Base-by-base conservation (phyloP, 192 early-diverging fungal species). In the Backusella liffmaniae region DNA sequence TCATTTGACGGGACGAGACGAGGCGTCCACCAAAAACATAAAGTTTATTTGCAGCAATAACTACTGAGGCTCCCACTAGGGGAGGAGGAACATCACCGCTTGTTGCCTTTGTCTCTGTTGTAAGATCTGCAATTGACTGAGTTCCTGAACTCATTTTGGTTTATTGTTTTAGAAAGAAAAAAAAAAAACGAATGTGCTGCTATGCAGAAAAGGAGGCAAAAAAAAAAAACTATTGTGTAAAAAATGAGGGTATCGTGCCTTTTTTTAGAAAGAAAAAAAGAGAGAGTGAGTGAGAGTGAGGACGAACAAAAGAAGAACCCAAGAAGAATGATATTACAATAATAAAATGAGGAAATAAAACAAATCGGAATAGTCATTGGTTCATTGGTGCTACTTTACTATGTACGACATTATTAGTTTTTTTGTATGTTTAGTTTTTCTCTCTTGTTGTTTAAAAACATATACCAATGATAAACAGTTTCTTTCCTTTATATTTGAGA, bases 21-120 rank as follows among this genome's bases (percentile, higher is more conserved):
- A 91, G 77, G 7, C 92, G 84, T 16, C 92, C 92, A 71, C 87
- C 92, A 88, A 94, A 94, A 5, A 94, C 86, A 71, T 89, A 92
- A 2, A 91, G 80, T 18, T 84, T 77, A 35, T 88, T 87, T 29
- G 83, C 80, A 41, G 91, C 82, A n/a, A 90, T 83, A 23, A 90
- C 89, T 65, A 87, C 80, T 0, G 92, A 90, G 42, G 90, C 86
- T 21, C 92, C 92, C 0, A 94, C 91, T 44, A 92, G 79, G 7
- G 92, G 91, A 26, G 92, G 91, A 2, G 92, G 92, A 56, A 91
- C 84, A 41, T 92, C 91, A 37, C 92, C 92, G 18, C 81, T 89
- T 36, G 87, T 84, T 66, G 75, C 44, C 15, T 79, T 84, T 18
- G 77, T 79, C 32, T 81, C 81, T 26, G 85, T 85, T 10, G 84